Evolutionary conservation across 257 asterid species (phyloP), one percentile per base, ranked within the genome.

Genomic region (Fraxinus quadrangulata): DNA sequence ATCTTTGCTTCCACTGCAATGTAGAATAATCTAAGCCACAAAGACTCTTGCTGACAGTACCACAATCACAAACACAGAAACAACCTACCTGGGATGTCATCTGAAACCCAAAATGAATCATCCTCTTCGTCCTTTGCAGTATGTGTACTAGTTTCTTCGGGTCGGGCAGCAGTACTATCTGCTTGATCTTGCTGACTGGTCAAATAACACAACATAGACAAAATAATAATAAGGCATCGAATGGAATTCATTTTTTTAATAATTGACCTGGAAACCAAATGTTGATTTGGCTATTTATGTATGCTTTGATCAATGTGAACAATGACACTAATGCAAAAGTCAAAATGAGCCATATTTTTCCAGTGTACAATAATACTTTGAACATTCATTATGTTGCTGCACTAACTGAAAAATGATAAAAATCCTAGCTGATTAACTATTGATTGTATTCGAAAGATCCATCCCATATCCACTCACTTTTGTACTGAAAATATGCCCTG

Each of bases 91-190:
- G 91, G 84, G 83, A 93, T 89, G 79, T 92, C 92, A 79, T 92
- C 97, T 73, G 85, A 87, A 72, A 79, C 96, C 98, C 97, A 91
- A 83, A 86, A 95, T 24, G 81, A 75, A 76, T 90, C 97, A 79
- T 86, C 83, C 72, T 76, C 89, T 77, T 83, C 92, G 21, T 83
- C 87, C 83, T 70, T 81, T 73, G 85, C 77, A 79, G 86, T 80
- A 76, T 59, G 85, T 19, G 83, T 72, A 70, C 77, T 81, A 67
- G 84, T 76, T 77, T 83, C 83, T 72, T 84, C 91, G 40, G 83
- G 72, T 81, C 76, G 84, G 61, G 78, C 67, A 83, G 96, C 81
- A 69, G 87, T 79, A 77, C 78, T 72, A 24, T 85, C 77, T 79
- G 71, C 85, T 86, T 80, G 89, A 72, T 91, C 90, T 75, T 90